Percentiles rank a stretch among this genome's conserved stretches.
Conservation (phyloP, 2,329 filamentous ascomycete species). For the Penicillium sp. region DNA sequence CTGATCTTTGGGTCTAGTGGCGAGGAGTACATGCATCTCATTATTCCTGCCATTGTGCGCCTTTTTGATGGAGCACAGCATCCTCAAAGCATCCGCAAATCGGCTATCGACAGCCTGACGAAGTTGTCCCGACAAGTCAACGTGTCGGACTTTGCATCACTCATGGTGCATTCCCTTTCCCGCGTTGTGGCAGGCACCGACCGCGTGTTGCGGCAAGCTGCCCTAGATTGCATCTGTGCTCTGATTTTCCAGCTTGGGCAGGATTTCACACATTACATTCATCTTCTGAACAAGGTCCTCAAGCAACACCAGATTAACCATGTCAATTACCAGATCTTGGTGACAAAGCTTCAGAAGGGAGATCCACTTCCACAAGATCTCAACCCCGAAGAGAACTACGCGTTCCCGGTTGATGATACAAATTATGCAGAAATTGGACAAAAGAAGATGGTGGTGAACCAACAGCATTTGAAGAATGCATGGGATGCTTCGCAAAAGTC, state of each 20-base stretch:
- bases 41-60: constrained; percentile 90
- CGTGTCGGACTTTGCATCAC: constrained; percentile 91
- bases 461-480: constrained; percentile 92
- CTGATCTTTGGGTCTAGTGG: constrained; percentile 92
- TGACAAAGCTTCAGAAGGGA: constrained; percentile 90
- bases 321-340: constrained; percentile 86
- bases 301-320: constrained; percentile 79
- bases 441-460: constrained; percentile 96
- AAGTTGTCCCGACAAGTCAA: constrained; percentile 96
- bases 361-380: constrained; percentile 94
- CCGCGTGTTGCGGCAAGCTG: constrained; percentile 71
- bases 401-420: constrained; percentile 75
- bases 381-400: constrained; percentile 79
- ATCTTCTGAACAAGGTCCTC: constrained; percentile 86
- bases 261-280: constrained; percentile 92
- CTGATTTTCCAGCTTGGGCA: constrained; percentile 94
- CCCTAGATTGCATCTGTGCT: constrained; percentile 90
- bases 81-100: constrained; percentile 75
- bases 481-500: constrained; percentile 98
- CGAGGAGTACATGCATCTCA: constrained; percentile 99
- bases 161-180: constrained; percentile 91
- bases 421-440: constrained; percentile 79
- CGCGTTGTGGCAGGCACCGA: constrained; percentile 76
- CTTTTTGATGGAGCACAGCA: constrained; percentile 90
- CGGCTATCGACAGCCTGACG: constrained; percentile 90